Conservation (phyloP, 2,329 filamentous ascomycete species). For the Colletotrichum noveboracense region DNA sequence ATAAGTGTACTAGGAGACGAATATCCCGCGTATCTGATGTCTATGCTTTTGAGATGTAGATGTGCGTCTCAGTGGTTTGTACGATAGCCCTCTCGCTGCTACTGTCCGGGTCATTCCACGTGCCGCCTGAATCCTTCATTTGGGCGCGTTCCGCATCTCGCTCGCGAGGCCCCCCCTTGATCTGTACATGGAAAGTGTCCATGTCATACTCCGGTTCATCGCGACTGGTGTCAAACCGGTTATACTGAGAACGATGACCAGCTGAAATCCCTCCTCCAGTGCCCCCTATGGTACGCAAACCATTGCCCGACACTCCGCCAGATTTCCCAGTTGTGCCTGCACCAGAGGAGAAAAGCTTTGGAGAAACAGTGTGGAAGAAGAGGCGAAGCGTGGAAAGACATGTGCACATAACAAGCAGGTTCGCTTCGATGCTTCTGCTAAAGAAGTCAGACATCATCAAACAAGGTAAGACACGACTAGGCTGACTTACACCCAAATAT, state of each 20-base stretch:
- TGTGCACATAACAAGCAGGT: slow-evolving; percentile 43
- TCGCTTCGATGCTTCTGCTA: slow-evolving; percentile 37
- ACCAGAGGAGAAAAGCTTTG: slow-evolving; percentile 23
- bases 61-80: neutral
- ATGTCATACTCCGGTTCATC: neutral
- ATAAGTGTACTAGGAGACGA: neutral
- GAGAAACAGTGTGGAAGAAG: slow-evolving; percentile 33
- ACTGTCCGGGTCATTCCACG: neutral
- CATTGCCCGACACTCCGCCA: neutral
- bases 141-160: neutral
- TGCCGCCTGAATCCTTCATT: neutral
- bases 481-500: slow-evolving; percentile 29
- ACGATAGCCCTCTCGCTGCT: neutral
- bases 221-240: neutral
- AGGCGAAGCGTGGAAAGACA: slow-evolving; percentile 36
- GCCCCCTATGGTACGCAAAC: neutral
- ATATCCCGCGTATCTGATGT: neutral
- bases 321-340: neutral
- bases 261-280: neutral
- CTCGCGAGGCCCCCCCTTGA: neutral
- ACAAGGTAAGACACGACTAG: neutral
- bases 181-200: neutral
- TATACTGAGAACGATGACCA: neutral
- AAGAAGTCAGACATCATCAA: neutral
- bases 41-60: neutral